These are phyloP conservation scores for Fusarium caatingaense DNA, from an alignment of 2,329 filamentous ascomycete genomes.

Conservation along the genomic window DNA sequence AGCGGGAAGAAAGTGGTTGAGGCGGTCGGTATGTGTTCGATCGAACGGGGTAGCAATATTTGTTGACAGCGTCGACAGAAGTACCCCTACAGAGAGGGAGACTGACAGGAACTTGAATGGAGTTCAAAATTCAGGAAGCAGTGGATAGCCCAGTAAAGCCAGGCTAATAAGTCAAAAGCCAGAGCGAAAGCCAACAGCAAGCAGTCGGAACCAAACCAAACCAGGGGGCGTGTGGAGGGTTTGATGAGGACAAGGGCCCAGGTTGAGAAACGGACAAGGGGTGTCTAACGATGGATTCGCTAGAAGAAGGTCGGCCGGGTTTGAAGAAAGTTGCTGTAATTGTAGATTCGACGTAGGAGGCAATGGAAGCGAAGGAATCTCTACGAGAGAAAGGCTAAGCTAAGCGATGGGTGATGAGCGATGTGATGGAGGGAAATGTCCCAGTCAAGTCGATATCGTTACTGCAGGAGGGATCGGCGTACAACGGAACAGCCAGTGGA, in stretches of 20 bases:
- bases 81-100: constrained; percentile 36
- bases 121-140: constrained; percentile 33
- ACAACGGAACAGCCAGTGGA: constrained; percentile 20
- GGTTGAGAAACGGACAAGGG: constrained; percentile 41
- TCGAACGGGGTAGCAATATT: constrained; percentile 30
- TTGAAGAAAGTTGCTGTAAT: constrained; percentile 14
- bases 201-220: constrained; percentile 34
- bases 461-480: constrained; percentile 25
- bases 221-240: constrained; percentile 45
- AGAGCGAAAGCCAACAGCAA: constrained; percentile 31
- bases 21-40: constrained; percentile 24
- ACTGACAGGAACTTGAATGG: constrained; percentile 33
- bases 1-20: constrained; percentile 23
- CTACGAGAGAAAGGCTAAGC: constrained; percentile 18
- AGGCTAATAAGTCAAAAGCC: constrained; percentile 10
- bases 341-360: constrained; percentile 19
- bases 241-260: constrained; percentile 45
- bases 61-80: constrained; percentile 35
- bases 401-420: constrained; percentile 28
- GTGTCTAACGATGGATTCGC: constrained; percentile 33
- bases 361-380: constrained; percentile 34
- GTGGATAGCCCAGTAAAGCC: constrained; percentile 27
- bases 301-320: constrained; percentile 35
- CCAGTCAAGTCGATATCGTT: constrained; percentile 20
- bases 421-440: constrained; percentile 24